Evolutionary conservation across 2,329 filamentous ascomycete species (phyloP).

Genomic region (Monosporascus sp.): DNA sequence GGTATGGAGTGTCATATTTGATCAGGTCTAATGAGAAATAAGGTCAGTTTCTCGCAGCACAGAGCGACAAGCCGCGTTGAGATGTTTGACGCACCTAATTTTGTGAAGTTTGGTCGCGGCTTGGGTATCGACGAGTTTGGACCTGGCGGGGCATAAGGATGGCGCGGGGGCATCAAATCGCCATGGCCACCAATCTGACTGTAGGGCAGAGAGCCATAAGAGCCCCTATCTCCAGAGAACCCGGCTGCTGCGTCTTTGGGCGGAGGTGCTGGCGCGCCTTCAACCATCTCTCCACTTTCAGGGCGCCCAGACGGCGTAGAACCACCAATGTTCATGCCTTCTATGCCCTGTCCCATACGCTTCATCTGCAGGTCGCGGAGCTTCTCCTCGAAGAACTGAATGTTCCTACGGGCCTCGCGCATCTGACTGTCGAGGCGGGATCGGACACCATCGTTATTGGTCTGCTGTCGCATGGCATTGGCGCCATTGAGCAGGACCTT

Average conservation of each 20-base stretch:
- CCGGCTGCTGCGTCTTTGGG: constrained; percentile 59
- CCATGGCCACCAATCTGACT: constrained; percentile 58
- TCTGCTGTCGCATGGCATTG: constrained; percentile 91
- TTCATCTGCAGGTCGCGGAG: constrained; percentile 84
- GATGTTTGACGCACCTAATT: constrained; percentile 64
- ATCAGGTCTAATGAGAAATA: constrained; percentile 66
- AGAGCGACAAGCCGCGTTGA: background rate
- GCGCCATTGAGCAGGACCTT: constrained; percentile 91
- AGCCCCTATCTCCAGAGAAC: constrained; percentile 44
- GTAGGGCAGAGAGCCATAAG: constrained; percentile 55
- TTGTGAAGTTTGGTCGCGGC: constrained; percentile 84
- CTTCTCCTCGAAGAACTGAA: constrained; percentile 92
- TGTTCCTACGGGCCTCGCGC: constrained; percentile 85
- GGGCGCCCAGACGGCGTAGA: constrained; percentile 36
- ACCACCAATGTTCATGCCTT: constrained; percentile 56
- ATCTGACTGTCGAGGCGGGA: constrained; percentile 91
- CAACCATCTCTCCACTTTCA: constrained; percentile 38
- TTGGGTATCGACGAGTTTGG: constrained; percentile 66
- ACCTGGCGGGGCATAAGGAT: constrained; percentile 70
- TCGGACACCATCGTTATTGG: constrained; percentile 85
- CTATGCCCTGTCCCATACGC: constrained; percentile 62
- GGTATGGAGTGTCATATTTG: constrained; percentile 94
- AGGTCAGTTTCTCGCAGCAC: constrained; percentile 2
- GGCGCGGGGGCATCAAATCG: constrained; percentile 73
- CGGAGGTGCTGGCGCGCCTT: constrained; percentile 57